These are phyloP conservation scores for Amanita rubescens DNA, from an alignment of 768 basidiomycete species.

Conservation along the genomic window DNA sequence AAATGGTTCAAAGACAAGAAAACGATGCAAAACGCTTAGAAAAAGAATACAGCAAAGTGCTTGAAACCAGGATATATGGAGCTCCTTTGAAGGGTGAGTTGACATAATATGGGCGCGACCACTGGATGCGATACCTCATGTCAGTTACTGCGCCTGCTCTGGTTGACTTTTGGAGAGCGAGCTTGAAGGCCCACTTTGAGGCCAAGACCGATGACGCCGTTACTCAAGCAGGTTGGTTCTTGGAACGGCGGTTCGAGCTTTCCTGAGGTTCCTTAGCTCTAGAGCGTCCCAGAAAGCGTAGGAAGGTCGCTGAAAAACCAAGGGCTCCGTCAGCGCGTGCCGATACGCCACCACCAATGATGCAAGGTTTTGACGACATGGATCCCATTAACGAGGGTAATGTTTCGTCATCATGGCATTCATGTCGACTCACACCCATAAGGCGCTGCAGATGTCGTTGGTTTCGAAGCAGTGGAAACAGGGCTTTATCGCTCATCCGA, in stretches of 20 bases:
- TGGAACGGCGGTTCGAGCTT: background rate
- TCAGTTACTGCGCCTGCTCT: conserved; percentile 65
- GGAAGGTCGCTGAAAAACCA: conserved; percentile 21
- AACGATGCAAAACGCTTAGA: conserved; percentile 45
- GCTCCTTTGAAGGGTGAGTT: conserved; percentile 56
- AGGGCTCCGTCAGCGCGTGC: background rate
- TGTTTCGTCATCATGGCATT: too few relatives aligned
- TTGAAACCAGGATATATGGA: conserved; percentile 63
- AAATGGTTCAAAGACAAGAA: conserved; percentile 45
- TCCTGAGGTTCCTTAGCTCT: conserved; percentile 18
- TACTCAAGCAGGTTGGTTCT: conserved; percentile 1
- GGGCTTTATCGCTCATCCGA: conserved; percentile 46
- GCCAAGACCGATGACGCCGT: conserved; percentile 40
- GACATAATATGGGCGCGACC: background rate
- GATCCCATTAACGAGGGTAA: background rate
- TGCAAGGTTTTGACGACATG: background rate
- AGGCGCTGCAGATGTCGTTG: conserved; percentile 3
- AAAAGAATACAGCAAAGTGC: conserved; percentile 42
- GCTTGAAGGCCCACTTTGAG: conserved; percentile 64
- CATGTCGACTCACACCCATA: background rate
- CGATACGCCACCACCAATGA: background rate
- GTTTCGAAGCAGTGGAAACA: conserved; percentile 6
- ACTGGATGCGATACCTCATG: background rate
- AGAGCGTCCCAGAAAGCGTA: conserved; percentile 41
- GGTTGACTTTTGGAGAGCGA: conserved; percentile 67